A percentile compares a stretch with the other conserved stretches of the same genome.
These are phyloP conservation scores for Yarrowia divulgata DNA, from an alignment of 805 yeast genomes.

Conservation along the genomic window DNA sequence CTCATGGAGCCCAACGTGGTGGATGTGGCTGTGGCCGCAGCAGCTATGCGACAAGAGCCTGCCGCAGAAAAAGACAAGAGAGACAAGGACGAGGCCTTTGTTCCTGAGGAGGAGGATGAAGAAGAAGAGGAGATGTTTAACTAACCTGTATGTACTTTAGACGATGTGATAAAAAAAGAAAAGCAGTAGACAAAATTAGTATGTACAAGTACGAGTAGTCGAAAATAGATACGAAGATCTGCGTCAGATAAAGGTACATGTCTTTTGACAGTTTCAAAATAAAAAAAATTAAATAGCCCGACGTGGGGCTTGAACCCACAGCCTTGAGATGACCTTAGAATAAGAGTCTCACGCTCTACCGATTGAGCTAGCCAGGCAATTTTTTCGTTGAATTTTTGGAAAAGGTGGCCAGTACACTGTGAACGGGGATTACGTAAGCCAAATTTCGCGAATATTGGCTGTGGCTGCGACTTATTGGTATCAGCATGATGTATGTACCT, in stretches of 20 bases:
- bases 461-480: no score
- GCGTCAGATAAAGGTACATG: no score
- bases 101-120: conserved; percentile 10
- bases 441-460: no score
- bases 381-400: not conserved
- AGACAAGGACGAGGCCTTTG: conserved; percentile 16
- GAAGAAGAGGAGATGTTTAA: conserved; percentile 14
- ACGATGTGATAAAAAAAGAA: not conserved
- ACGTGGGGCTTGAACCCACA: conserved; percentile 38
- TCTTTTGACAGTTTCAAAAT: no score
- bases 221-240: no score
- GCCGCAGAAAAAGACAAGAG: not conserved
- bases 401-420: no score
- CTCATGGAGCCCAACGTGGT: conserved; percentile 19
- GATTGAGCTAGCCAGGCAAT: conserved; percentile 36
- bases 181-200: no score
- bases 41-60: conserved; percentile 10
- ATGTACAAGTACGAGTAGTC: not conserved
- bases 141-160: conserved; percentile 8
- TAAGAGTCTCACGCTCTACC: conserved; percentile 38
- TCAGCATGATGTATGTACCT: no score
- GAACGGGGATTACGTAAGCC: not conserved
- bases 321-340: conserved; percentile 15
- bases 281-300: conserved; percentile 12
- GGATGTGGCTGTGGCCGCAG: conserved; percentile 30